Conservation (phyloP, 192 early-diverging fungal species). For the Haplosporangium gracile region DNA sequence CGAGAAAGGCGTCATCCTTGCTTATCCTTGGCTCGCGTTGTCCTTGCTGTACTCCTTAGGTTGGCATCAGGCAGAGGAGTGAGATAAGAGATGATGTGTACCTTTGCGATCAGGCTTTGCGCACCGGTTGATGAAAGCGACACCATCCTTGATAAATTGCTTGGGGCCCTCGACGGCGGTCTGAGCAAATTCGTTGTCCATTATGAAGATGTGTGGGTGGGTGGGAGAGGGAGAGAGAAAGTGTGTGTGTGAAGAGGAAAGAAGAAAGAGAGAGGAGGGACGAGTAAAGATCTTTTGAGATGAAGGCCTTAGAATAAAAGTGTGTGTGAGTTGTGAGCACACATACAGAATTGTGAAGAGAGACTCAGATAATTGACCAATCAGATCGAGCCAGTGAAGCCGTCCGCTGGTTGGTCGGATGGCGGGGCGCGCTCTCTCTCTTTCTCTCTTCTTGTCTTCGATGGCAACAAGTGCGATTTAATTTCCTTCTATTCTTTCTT, state of each 20-base stretch:
- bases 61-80: not conserved
- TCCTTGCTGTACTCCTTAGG: not conserved
- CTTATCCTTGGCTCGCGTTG: not conserved
- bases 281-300: conserved; percentile 9
- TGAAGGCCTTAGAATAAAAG: not conserved
- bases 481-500: not conserved
- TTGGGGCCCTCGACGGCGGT: conserved; percentile 87
- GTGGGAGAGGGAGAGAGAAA: not conserved
- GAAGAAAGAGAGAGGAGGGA: not conserved
- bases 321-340: not conserved
- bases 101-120: conserved; percentile 97
- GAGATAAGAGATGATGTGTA: conserved; percentile 41
- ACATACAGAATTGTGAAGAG: not conserved
- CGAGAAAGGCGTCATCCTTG: not conserved
- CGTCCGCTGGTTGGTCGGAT: not conserved
- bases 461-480: not conserved
- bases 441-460: not conserved
- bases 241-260: conserved; percentile 11
- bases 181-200: conserved; percentile 67
- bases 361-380: conserved; percentile 18
- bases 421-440: not conserved
- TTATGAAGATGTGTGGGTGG: conserved; percentile 49
- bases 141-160: conserved; percentile 93
- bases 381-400: conserved; percentile 39
- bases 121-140: conserved; percentile 94